Percentiles rank a stretch among this genome's conserved stretches.
Evolutionary conservation across 371 early-diverging fungal species (phyloP).

Genomic region (Circinella umbellata): DNA sequence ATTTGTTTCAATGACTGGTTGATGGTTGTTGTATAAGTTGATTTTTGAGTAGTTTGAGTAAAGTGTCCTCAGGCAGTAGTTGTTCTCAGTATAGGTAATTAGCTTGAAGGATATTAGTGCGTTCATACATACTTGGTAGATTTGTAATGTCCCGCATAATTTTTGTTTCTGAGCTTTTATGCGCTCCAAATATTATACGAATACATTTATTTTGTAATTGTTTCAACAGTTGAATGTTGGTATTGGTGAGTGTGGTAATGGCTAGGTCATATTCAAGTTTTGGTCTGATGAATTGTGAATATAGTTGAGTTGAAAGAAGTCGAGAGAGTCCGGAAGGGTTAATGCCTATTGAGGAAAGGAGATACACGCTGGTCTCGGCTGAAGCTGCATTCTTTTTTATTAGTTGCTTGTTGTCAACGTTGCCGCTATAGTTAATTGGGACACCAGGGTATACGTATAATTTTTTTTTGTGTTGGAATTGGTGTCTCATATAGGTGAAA

Average conservation of each 20-base stretch:
- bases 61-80: too few species aligned
- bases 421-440: not conserved
- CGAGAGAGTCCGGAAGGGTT: not conserved
- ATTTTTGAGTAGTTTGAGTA: too few species aligned
- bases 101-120: too few species aligned
- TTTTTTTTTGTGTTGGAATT: not conserved
- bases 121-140: too few species aligned
- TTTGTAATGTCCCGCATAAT: conserved; percentile 17
- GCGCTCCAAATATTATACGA: conserved; percentile 12
- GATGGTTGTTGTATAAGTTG: too few species aligned
- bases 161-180: conserved; percentile 7
- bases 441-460: conserved; percentile 14
- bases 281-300: conserved; percentile 13
- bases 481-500: not conserved
- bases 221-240: not conserved
- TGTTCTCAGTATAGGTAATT: too few species aligned
- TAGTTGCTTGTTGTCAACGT: not conserved
- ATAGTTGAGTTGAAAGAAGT: conserved; percentile 5
- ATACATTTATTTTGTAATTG: conserved; percentile 15
- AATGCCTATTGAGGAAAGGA: conserved; percentile 5
- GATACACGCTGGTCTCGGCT: conserved; percentile 1
- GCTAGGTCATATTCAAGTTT: conserved; percentile 17
- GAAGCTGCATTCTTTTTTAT: not conserved
- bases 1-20: too few species aligned
- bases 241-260: not conserved